These are phyloP conservation scores for Striga hermonthica DNA, from an alignment of 305 asterid genomes.

Conservation along the genomic window DNA sequence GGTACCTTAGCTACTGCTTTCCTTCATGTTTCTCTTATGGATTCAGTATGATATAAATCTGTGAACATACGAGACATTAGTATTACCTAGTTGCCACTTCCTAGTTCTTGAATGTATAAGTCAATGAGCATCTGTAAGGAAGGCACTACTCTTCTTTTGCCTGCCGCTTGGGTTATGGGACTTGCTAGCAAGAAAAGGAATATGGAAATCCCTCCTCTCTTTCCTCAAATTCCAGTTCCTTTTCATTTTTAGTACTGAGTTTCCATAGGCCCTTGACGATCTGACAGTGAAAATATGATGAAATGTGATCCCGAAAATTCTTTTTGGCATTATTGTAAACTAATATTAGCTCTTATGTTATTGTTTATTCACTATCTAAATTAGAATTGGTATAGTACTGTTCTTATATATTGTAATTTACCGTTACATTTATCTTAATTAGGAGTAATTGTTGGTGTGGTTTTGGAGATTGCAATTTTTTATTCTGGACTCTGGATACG, in stretches of 20 bases:
- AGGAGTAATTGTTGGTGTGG: conserved; percentile 6
- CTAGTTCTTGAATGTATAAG: neutral
- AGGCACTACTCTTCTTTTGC: neutral
- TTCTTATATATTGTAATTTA: too few species aligned
- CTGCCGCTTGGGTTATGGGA: neutral
- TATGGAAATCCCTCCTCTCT: neutral
- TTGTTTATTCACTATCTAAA: neutral
- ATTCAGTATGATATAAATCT: neutral
- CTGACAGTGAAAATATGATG: conserved; percentile 12
- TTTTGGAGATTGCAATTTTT: conserved; percentile 22
- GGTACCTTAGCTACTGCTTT: neutral
- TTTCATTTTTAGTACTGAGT: neutral
- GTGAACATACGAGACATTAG: neutral
- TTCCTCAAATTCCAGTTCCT: neutral
- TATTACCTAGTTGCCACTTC: neutral
- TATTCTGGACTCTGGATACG: conserved; percentile 14
- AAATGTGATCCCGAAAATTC: conserved; percentile 15
- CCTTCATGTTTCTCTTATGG: neutral
- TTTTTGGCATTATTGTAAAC: neutral
- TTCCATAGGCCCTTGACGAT: neutral
- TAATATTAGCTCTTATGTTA: conserved; percentile 1
- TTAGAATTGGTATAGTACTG: too few species aligned
- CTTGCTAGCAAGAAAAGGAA: neutral
- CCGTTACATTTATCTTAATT: too few species aligned
- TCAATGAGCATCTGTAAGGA: neutral